Evolutionary conservation across 1,284 basidiomycete genomes (phyloP).

Genomic region (Cystobasidium slooffiae): DNA sequence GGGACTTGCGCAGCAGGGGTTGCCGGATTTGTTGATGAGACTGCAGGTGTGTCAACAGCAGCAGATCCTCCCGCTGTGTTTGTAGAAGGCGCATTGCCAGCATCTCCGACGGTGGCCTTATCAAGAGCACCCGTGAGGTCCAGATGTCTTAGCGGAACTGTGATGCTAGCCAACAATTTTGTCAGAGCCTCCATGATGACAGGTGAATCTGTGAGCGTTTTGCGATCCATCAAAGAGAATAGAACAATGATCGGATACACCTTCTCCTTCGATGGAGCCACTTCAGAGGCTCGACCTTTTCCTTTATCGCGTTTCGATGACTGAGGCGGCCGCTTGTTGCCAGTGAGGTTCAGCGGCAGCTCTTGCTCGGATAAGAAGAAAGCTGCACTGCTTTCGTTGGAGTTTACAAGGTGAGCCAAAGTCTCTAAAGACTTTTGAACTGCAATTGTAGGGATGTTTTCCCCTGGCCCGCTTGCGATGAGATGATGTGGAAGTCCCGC

Average conservation of each 20-base stretch:
- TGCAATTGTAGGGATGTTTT: conserved; percentile 85
- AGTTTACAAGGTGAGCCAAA: conserved; percentile 78
- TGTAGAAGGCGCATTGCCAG: too few relatives aligned
- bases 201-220: conserved; percentile 79
- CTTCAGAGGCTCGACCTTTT: conserved; percentile 68
- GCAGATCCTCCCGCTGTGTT: background rate
- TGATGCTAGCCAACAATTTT: conserved; percentile 79
- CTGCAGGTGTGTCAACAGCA: background rate
- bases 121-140: conserved; percentile 58
- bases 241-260: conserved; percentile 89
- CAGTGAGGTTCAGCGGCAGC: conserved; percentile 72
- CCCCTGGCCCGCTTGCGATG: conserved; percentile 59
- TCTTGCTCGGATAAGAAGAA: conserved; percentile 97
- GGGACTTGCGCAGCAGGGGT: background rate
- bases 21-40: background rate
- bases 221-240: conserved; percentile 80
- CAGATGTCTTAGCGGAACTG: conserved; percentile 68
- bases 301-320: conserved; percentile 58
- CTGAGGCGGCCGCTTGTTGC: conserved; percentile 62
- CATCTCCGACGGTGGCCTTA: conserved; percentile 58
- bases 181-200: conserved; percentile 91
- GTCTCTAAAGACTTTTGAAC: conserved; percentile 91
- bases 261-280: conserved; percentile 50
- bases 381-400: conserved; percentile 78
- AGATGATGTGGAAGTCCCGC: conserved; percentile 8